Evolutionary conservation across 1,284 basidiomycete genomes (phyloP).

Genomic region (Neotropicomus parvogracilis): DNA sequence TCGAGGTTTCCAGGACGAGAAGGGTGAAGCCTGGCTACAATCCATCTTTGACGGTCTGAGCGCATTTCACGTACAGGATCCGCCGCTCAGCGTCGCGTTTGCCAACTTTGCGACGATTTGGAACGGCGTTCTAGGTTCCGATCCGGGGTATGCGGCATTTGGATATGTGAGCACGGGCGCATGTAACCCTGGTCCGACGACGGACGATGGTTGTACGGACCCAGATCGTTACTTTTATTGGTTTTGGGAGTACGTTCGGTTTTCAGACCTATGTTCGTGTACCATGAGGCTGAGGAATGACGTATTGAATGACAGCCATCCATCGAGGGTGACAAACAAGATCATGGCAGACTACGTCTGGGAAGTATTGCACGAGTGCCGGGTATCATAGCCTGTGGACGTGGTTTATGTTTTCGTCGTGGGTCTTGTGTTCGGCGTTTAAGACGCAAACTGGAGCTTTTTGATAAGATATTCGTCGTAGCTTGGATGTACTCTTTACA

Average conservation of each 20-base stretch:
- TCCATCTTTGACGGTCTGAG: constrained; percentile 38
- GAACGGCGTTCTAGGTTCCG: constrained; percentile 40
- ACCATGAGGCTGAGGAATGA: too few relatives aligned
- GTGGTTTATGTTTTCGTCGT: too few relatives aligned
- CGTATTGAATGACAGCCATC: constrained; percentile 32
- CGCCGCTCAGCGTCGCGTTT: constrained; percentile 39
- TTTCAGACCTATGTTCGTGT: neutral
- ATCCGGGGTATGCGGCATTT: constrained; percentile 45
- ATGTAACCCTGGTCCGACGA: constrained; percentile 36
- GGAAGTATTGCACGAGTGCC: constrained; percentile 39
- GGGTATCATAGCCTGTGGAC: constrained; percentile 1
- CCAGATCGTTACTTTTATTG: constrained; percentile 51
- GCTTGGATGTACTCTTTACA: neutral
- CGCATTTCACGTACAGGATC: constrained; percentile 24
- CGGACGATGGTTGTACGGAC: constrained; percentile 37
- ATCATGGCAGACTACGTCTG: constrained; percentile 49
- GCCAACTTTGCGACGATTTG: constrained; percentile 45
- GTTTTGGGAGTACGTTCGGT: constrained; percentile 40
- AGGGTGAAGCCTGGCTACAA: constrained; percentile 44
- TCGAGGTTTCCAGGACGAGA: constrained; percentile 35
- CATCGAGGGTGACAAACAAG: constrained; percentile 40
- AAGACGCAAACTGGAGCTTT: neutral
- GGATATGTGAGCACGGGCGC: constrained; percentile 42
- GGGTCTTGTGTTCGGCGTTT: neutral
- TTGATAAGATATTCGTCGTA: neutral